Base-by-base conservation (phyloP, 139 green algal genomes). In the Coelastrella sp. region DNA sequence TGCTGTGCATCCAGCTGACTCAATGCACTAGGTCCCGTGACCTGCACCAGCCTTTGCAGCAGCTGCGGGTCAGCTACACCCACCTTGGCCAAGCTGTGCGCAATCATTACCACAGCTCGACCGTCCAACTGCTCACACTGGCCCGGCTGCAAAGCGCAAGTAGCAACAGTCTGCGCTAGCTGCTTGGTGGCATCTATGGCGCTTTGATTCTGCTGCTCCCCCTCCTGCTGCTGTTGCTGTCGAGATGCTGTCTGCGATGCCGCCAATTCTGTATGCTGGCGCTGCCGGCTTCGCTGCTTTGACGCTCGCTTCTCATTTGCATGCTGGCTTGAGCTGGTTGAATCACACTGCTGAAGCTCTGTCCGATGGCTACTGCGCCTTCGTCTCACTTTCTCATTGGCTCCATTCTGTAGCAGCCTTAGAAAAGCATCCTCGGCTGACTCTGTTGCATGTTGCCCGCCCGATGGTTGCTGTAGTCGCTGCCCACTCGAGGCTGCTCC, bases 51-150 rank as follows among this genome's bases (percentile, higher is more conserved):
- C 9, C 23, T n/a, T 0, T 19, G 15, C 23, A 82, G 23, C 21
- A 71, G 34, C 53, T 71, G 34, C 19, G 27, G 51, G 13, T 82
- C 53, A 27, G 17, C 34, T 37, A 82, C n/a, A 17, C 53, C 53
- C 17, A 82, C 23, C n/a, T 60, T 82, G 34, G 75, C 75, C 25
- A 82, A 43, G 30, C n/a, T 63, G 21, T 71, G 75, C 6, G 25
- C n/a, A 1, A 69, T 71, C 75, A 82, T 82, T 11, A 66, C 78
- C 13, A 84, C 27, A 25, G 78, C 78, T 19, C 78, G 40, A 5
- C 40, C 60, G 4, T 84, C 78, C n/a, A 84, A 35, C 53, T 57
- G 4, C 35, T 53, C n/a, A 21, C 7, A 17, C 7, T 6, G 17
- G 21, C 53, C 53, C 38, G 75, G 75, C 17, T 40, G 30, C 34